phyloP scores from a whole-genome alignment of 768 basidiomycete species.

The Fibroporia radiculosa region DNA sequence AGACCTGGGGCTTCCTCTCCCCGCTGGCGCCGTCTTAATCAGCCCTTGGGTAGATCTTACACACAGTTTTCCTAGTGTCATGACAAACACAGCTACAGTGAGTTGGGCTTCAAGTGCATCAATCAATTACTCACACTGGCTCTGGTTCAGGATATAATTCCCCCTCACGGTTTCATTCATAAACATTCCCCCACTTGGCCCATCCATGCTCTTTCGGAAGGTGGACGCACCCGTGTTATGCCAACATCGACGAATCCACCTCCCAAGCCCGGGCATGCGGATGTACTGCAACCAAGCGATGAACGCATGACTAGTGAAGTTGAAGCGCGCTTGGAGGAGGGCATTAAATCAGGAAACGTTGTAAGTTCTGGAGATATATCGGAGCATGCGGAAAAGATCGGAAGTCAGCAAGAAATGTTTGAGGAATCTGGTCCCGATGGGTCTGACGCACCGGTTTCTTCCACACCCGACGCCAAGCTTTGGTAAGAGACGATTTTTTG shows the following conservation, averaged over 20 bases:
- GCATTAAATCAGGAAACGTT: conserved; percentile 12
- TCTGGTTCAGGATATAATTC: conserved; percentile 53
- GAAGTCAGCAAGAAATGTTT: conserved; percentile 9
- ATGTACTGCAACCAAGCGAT: conserved; percentile 33
- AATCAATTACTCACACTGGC: background rate
- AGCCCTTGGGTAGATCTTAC: conserved; percentile 85
- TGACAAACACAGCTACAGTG: conserved; percentile 58
- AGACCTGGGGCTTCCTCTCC: conserved; percentile 61
- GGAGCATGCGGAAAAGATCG: conserved; percentile 9
- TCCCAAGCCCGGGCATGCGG: conserved; percentile 42
- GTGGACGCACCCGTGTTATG: conserved; percentile 24
- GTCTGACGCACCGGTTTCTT: too few species aligned
- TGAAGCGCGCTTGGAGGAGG: conserved; percentile 12
- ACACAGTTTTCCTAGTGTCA: conserved; percentile 72
- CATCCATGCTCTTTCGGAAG: conserved; percentile 30
- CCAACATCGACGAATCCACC: conserved; percentile 33
- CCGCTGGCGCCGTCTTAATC: conserved; percentile 71
- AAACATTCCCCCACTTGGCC: conserved; percentile 57
- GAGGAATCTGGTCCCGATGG: conserved; percentile 9
- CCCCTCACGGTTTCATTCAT: conserved; percentile 51
- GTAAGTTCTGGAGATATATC: conserved; percentile 15
- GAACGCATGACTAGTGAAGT: conserved; percentile 18
- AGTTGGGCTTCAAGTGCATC: conserved; percentile 10
- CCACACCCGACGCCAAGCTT: too few species aligned
- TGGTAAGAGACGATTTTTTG: too few species aligned